Conservation (phyloP, 345 rosid species). For the Salix udensis region DNA sequence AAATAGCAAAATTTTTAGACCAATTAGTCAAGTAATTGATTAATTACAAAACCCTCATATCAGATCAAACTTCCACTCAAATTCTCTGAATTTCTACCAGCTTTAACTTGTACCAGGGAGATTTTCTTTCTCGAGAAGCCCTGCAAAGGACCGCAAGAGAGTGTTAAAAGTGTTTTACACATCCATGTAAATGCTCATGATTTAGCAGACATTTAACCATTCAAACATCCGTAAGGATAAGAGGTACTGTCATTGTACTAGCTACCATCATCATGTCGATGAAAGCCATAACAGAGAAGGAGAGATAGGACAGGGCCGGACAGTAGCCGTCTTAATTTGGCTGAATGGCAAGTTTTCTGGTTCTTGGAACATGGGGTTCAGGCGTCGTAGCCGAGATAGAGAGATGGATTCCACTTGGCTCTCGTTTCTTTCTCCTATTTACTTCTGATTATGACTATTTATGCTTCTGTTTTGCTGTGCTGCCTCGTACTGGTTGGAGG, state of each 20-base stretch:
- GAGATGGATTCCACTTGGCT: not conserved
- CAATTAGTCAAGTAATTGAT: not conserved
- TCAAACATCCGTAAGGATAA: not conserved
- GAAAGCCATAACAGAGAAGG: no score
- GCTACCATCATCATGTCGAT: not conserved
- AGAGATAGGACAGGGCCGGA: constrained; percentile 4
- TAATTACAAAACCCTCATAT: not conserved
- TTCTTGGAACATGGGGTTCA: constrained; percentile 17
- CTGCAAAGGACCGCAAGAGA: not conserved
- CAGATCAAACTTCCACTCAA: not conserved
- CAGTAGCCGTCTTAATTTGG: constrained; percentile 8
- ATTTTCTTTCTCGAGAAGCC: not conserved
- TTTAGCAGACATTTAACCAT: not conserved
- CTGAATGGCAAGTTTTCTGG: not conserved
- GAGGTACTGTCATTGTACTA: not conserved
- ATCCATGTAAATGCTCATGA: not conserved
- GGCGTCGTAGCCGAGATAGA: not conserved
- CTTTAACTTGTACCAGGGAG: not conserved
- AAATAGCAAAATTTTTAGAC: not conserved
- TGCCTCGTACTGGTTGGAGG: not conserved
- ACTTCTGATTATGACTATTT: not conserved
- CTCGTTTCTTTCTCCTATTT: not conserved
- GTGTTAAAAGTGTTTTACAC: not conserved
- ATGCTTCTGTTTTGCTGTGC: not conserved
- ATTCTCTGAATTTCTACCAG: not conserved